phyloP scores from a whole-genome alignment of 768 basidiomycete genomes.

The Tulasnella sp. region DNA sequence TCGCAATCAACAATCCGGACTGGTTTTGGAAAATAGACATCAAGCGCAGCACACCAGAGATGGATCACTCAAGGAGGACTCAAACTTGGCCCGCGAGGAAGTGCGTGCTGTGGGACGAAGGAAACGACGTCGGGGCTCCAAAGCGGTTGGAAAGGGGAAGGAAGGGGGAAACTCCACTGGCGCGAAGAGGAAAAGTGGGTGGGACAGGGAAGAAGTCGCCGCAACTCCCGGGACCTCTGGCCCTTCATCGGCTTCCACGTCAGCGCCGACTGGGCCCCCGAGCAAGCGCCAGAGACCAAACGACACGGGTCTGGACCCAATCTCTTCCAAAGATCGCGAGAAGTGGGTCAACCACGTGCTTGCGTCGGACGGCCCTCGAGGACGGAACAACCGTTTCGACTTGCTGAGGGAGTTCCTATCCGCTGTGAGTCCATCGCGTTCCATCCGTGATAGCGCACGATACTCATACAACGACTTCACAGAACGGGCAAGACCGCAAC shows the following conservation, averaged over 20 bases:
- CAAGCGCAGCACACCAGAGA: no score
- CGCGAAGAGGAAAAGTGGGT: no score
- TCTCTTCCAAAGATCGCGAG: not conserved
- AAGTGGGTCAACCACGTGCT: not conserved
- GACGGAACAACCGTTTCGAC: constrained; percentile 49
- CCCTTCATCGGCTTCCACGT: not conserved
- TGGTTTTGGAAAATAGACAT: no score
- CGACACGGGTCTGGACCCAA: not conserved
- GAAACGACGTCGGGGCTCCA: not conserved
- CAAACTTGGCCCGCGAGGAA: no score
- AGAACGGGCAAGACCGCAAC: not conserved
- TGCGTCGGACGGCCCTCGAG: not conserved
- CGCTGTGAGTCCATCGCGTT: not conserved
- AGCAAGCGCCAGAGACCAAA: not conserved
- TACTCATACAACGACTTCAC: not conserved
- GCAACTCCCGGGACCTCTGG: not conserved
- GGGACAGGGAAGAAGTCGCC: not conserved
- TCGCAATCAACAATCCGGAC: not conserved
- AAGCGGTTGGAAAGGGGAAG: not conserved
- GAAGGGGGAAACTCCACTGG: no score
- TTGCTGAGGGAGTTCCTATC: not conserved
- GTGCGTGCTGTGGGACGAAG: no score
- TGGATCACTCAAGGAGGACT: no score
- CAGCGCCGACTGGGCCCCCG: not conserved
- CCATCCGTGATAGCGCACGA: not conserved